Base-by-base conservation (phyloP, 1,284 basidiomycete species). In the Malassezia obtusa region DNA sequence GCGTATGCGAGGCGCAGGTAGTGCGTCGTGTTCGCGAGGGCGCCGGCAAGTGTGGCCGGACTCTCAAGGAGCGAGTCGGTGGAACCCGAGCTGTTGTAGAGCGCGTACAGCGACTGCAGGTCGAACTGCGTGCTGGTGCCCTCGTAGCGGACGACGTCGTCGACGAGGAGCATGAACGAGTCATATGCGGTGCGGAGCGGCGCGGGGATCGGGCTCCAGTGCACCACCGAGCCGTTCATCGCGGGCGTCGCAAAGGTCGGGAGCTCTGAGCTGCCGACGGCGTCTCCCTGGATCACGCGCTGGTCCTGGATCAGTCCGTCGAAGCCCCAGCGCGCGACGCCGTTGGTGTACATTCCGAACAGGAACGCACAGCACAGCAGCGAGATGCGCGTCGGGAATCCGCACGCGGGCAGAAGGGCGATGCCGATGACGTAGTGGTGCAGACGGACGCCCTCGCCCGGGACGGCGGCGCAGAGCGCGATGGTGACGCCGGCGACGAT, bases 281-380 rank as follows among this genome's bases (percentile, higher is more conserved):
- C 89, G 68, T 90, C 87, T 60, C 83, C 80, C 52, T 78, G 81
- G 48, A 91, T 81, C 80, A 84, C 82, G n/a, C 77, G 80, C 6
- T 79, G 75, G 3, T 87, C 88, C 72, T 91, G 82, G 40, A 91
- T 68, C 46, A 91, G 83, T 1, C 85, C 83, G 62, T 82, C 86
- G 63, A 87, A 84, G n/a, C 58, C 52, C 70, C 70, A 72, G 21
- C 70, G 51, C 5, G 58, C 68, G 1, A 70, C 58, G 11, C 75
- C 75, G 57, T 76, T 72, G 35, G 75, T 64, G 74, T 88, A 89
- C 76, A 89, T 80, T 11, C 89, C 88, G 30, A 89, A 77, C 9
- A 89, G 74, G 64, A 89, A 83, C 1, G 84, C 86, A 74, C 87
- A 84, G 68, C 84, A 84, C 39, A 88, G 79, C 0, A 85, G 82